Base-by-base conservation (phyloP, 78 protist species). In the Fonticula alba region DNA sequence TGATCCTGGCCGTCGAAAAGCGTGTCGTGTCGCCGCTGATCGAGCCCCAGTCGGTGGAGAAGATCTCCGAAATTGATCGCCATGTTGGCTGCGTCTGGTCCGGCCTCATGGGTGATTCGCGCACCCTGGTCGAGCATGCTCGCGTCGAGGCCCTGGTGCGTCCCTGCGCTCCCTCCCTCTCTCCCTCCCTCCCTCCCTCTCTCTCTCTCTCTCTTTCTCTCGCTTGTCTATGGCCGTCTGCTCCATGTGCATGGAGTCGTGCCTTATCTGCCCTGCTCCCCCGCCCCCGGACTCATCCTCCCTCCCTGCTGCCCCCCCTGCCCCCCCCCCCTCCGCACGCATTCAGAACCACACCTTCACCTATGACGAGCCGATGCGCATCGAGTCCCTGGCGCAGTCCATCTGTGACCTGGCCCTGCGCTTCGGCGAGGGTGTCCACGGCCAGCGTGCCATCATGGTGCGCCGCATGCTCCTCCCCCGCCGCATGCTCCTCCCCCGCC, bases 61-160 rank as follows among this genome's bases (percentile, higher is more conserved):
- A 81, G 71, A 66, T 76, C 51, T 15, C 10, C 26, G 84, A 74
- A 33, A 62, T 71, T 20, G 40, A 86, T 69, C 10, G 68, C 2
- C 92, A 87, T 62, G 53, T 90, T 24, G 89, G 86, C 36, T 62
- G 81, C 15, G 98, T 95, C 26, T 80, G 92, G 84, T 66, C 85
- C 27, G 99, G 99, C 17, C 82, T 93, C 36, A 78, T 75, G 1
- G 98, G 98, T 0, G 99, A 97, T 43, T 94, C 96, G 0, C 71
- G 95, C n/a, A 92, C 95, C 0, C 75, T 97, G 26, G 76, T 94
- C 5, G 98, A 94, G 40, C 87, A 75, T 15, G 99, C 98, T 3
- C 78, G 99, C 11, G 87, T 86, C 2, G 93, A 91, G 68, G 76
- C 97, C 1, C 85, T 78, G 77, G 90, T 85, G 38, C 19, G 53